Percentiles rank a stretch among this genome's conserved stretches.
Conservation (phyloP, 2,329 filamentous ascomycete genomes). For the Talaromyces sp. region DNA sequence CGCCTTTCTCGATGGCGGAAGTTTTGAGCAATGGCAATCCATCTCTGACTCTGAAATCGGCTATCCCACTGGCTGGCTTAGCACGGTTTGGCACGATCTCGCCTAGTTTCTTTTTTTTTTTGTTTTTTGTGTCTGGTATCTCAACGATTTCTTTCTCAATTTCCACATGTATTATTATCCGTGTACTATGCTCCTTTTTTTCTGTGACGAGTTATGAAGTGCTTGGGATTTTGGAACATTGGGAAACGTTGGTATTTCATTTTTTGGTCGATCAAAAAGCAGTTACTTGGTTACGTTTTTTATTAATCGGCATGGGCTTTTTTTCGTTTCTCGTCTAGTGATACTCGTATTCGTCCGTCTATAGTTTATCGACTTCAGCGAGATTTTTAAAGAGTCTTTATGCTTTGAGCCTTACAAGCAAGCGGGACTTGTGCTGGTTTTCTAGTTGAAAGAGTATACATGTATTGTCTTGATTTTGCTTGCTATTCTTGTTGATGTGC, state of each 20-base stretch:
- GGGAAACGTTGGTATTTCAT: not conserved
- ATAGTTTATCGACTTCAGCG: not conserved
- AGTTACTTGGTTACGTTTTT: not conserved
- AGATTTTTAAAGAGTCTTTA: not conserved
- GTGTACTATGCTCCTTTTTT: not conserved
- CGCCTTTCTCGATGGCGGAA: conserved; percentile 31
- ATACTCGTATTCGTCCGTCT: not conserved
- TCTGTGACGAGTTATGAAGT: not conserved
- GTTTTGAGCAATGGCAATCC: conserved; percentile 23
- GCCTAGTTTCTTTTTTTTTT: not conserved
- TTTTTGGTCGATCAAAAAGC: conserved; percentile 1
- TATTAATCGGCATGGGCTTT: not conserved
- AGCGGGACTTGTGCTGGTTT: not conserved
- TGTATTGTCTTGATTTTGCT: not conserved
- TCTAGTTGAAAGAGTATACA: not conserved
- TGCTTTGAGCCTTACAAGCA: not conserved
- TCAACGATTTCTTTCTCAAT: not conserved
- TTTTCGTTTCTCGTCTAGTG: not conserved
- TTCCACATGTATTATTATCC: conserved; percentile 4
- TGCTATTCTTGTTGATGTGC: too few relatives aligned
- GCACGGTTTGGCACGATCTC: conserved; percentile 26
- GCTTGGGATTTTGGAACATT: not conserved
- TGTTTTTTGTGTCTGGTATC: not conserved
- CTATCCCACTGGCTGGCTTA: conserved; percentile 30
- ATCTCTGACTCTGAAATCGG: conserved; percentile 26